Percentiles rank a stretch among this genome's conserved stretches.
These are phyloP conservation scores for Trichoderma parareesei DNA, from an alignment of 495 filamentous ascomycete species.

Conservation along the genomic window DNA sequence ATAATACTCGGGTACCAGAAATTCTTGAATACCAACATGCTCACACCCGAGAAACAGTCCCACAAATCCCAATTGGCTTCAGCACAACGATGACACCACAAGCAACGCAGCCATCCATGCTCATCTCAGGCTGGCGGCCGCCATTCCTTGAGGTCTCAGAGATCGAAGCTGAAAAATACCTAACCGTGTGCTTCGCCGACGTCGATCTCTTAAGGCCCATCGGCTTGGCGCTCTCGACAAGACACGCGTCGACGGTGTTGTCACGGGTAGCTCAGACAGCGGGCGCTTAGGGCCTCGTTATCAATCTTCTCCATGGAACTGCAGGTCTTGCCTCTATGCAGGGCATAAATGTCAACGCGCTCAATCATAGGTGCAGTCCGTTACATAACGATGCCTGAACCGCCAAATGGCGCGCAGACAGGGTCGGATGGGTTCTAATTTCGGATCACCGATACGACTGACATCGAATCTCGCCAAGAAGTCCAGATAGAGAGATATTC, in stretches of 20 bases:
- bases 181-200: not conserved
- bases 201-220: not conserved
- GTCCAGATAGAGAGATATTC: not conserved
- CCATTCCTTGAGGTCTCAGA: not conserved
- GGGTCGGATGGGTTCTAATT: constrained; percentile 1
- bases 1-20: not conserved
- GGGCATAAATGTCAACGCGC: not conserved
- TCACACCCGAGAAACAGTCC: not conserved
- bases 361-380: not conserved
- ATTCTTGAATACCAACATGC: not conserved
- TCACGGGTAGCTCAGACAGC: not conserved
- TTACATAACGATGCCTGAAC: not conserved
- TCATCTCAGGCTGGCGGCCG: not conserved
- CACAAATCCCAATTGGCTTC: not conserved
- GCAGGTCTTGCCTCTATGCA: not conserved
- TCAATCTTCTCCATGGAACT: not conserved
- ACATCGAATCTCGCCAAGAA: not conserved
- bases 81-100: not conserved
- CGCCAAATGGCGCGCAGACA: not conserved
- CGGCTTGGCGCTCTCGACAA: not conserved
- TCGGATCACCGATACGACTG: constrained; percentile 7
- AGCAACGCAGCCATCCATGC: not conserved
- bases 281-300: not conserved
- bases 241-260: not conserved
- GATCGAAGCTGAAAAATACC: not conserved